These are phyloP conservation scores for Candida morakotiae DNA, from an alignment of 805 yeast species.

Conservation along the genomic window DNA sequence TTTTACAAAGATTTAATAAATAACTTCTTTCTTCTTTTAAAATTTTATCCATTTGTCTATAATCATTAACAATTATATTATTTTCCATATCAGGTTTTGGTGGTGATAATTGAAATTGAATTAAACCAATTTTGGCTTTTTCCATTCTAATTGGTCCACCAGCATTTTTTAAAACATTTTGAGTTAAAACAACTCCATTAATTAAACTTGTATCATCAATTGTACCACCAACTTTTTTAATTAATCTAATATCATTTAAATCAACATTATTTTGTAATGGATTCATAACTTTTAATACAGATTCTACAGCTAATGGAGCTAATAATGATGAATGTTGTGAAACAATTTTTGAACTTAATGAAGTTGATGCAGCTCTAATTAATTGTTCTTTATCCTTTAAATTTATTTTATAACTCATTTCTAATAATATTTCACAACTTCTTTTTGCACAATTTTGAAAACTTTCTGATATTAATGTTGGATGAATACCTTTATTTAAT, in stretches of 20 bases:
- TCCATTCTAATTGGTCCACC: slow-evolving; percentile 95
- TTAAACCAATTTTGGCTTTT: slow-evolving; percentile 84
- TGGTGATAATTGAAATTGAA: slow-evolving; percentile 93
- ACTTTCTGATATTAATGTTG: slow-evolving; percentile 89
- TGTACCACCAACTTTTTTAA: slow-evolving; percentile 96
- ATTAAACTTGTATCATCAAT: slow-evolving; percentile 93
- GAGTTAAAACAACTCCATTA: slow-evolving; percentile 92
- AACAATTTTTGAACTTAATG: slow-evolving; percentile 91
- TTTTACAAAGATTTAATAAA: slow-evolving; percentile 88
- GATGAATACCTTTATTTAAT: slow-evolving; percentile 88
- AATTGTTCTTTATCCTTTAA: slow-evolving; percentile 77
- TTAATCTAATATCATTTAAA: slow-evolving; percentile 78
- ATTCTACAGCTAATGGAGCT: slow-evolving; percentile 92
- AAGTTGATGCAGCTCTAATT: slow-evolving; percentile 90
- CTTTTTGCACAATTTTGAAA: slow-evolving; percentile 86
- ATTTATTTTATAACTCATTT: slow-evolving; percentile 80
- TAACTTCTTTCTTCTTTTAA: slow-evolving; percentile 97
- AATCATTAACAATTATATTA: slow-evolving; percentile 94
- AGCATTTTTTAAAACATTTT: slow-evolving; percentile 81
- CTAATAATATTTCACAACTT: slow-evolving; percentile 75
- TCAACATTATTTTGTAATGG: slow-evolving; percentile 67
- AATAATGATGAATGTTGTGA: slow-evolving; percentile 83
- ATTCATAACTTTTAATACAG: slow-evolving; percentile 75
- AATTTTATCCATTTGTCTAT: slow-evolving; percentile 98
- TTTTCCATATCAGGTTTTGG: slow-evolving; percentile 98